Conservation (phyloP, 306 rosid genomes). For the Hippophae rhamnoides region DNA sequence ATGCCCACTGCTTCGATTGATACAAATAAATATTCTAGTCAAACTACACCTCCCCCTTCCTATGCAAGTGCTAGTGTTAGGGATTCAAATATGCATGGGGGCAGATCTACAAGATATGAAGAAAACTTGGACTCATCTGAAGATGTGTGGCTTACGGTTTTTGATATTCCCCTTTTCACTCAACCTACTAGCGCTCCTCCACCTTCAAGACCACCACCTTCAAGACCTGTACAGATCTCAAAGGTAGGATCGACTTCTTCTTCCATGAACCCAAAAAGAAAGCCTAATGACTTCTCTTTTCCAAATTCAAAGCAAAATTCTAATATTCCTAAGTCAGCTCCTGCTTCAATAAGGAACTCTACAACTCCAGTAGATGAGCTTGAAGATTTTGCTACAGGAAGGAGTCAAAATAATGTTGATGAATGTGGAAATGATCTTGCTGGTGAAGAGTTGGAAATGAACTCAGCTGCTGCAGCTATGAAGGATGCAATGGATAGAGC, state of each 20-base stretch:
- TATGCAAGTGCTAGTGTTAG: slow-evolving; percentile 31
- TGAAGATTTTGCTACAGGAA: slow-evolving; percentile 65
- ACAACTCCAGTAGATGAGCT: slow-evolving; percentile 45
- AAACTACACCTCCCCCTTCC: slow-evolving; percentile 55
- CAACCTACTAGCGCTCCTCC: slow-evolving; percentile 92
- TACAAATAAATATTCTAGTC: slow-evolving; percentile 49
- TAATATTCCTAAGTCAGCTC: slow-evolving; percentile 43
- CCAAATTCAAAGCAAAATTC: slow-evolving; percentile 41
- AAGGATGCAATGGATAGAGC: slow-evolving; percentile 98
- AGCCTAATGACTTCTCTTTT: slow-evolving; percentile 45
- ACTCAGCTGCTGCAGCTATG: slow-evolving; percentile 97
- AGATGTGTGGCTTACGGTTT: slow-evolving; percentile 81
- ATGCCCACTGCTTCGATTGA: slow-evolving; percentile 49
- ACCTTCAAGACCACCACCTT: slow-evolving; percentile 98
- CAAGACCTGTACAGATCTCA: slow-evolving; percentile 61
- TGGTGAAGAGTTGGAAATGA: slow-evolving; percentile 72
- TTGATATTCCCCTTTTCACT: slow-evolving; percentile 86
- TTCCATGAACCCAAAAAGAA: slow-evolving; percentile 47
- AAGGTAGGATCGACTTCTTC: slow-evolving; percentile 39
- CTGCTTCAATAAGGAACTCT: slow-evolving; percentile 19
- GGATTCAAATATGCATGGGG: slow-evolving; percentile 39
- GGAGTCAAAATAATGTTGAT: slow-evolving; percentile 40
- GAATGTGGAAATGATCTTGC: slow-evolving; percentile 48
- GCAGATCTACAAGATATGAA: slow-evolving; percentile 53
- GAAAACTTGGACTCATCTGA: slow-evolving; percentile 51